Conservation (phyloP, 345 rosid genomes). For the Eucalyptus microcorys region DNA sequence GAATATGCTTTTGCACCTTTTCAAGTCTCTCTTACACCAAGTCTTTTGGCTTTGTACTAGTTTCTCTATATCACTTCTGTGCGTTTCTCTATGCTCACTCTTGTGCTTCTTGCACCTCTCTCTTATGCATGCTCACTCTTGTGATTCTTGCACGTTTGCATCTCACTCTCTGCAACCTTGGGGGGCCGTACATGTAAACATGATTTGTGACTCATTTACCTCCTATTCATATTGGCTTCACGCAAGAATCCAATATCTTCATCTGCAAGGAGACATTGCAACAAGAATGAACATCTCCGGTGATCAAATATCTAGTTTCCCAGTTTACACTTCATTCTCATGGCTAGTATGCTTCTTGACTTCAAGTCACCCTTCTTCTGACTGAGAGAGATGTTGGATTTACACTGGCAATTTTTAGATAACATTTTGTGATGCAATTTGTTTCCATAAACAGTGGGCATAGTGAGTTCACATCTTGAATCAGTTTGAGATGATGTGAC, state of each 20-base stretch:
- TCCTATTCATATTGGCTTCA: not conserved
- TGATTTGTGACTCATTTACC: not conserved
- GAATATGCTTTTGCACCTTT: not conserved
- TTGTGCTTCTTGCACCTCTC: not conserved
- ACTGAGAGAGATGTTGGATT: not conserved
- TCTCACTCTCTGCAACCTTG: not conserved
- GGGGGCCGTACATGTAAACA: not conserved
- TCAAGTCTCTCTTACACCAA: not conserved
- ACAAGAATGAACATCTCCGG: not conserved
- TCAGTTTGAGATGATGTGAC: not conserved
- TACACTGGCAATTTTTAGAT: not conserved
- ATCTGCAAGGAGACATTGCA: not conserved
- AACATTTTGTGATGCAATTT: not conserved
- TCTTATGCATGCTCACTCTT: not conserved
- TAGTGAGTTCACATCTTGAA: not conserved
- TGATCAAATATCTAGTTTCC: not conserved
- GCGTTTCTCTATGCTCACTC: not conserved
- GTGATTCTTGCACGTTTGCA: not conserved
- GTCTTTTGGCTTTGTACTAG: not conserved
- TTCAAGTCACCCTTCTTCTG: not conserved
- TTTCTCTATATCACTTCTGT: not conserved
- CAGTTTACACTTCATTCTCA: not conserved
- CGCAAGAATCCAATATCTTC: not conserved
- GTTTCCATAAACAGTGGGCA: not conserved
- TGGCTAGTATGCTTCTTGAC: not conserved